phyloP scores from a whole-genome alignment of 306 rosid species.

The Vigna mungo region DNA sequence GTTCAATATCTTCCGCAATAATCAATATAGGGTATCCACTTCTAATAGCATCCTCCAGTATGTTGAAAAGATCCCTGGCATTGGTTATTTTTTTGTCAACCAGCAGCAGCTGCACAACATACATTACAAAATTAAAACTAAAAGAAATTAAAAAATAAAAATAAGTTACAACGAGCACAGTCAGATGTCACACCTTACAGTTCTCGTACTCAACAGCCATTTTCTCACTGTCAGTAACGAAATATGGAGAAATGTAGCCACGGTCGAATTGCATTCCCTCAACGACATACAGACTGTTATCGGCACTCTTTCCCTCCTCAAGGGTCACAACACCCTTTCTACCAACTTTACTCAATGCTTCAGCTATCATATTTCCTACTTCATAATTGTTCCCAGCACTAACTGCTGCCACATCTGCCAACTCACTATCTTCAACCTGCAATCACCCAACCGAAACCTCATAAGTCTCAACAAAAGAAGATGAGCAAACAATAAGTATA shows the following conservation, averaged over 20 bases:
- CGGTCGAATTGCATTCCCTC: conserved; percentile 99
- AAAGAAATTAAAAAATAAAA: neutral
- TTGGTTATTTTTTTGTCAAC: conserved; percentile 95
- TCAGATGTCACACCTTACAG: conserved; percentile 73
- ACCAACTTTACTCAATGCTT: conserved; percentile 98
- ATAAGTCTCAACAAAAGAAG: neutral
- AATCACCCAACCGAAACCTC: conserved; percentile 36
- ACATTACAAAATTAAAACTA: neutral
- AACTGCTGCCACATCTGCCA: conserved; percentile 99
- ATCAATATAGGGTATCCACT: conserved; percentile 87
- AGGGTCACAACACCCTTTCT: conserved; percentile 99
- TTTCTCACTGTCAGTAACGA: conserved; percentile 97
- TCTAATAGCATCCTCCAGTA: conserved; percentile 93
- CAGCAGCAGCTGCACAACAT: conserved; percentile 79
- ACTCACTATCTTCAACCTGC: conserved; percentile 97
- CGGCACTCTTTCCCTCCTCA: conserved; percentile 99
- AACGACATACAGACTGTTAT: conserved; percentile 87
- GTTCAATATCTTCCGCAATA: conserved; percentile 94
- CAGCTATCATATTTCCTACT: conserved; percentile 97
- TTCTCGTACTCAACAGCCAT: conserved; percentile 96
- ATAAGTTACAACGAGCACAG: neutral
- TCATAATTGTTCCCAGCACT: conserved; percentile 98
- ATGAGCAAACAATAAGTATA: neutral
- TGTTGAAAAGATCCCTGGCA: conserved; percentile 91
- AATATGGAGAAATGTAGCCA: conserved; percentile 96